Evolutionary conservation across 2,329 filamentous ascomycete species (phyloP).

Genomic region (Diatrype stigma): DNA sequence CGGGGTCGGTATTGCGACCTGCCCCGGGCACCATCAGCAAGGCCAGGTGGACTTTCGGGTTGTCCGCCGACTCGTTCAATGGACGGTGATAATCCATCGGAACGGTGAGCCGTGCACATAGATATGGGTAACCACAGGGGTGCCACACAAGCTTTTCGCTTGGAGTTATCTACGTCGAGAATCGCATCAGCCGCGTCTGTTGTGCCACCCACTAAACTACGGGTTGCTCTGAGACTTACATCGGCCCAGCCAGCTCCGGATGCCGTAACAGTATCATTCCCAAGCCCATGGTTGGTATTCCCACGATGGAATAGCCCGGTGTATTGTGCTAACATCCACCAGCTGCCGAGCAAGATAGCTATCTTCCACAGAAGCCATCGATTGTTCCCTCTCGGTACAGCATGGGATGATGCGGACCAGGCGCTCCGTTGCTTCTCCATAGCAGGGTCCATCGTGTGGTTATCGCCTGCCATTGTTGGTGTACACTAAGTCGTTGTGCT

Average conservation of each 20-base stretch:
- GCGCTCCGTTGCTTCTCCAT: no score
- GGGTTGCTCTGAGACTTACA: background rate
- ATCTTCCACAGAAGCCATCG: background rate
- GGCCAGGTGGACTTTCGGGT: constrained; percentile 35
- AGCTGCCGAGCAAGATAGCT: background rate
- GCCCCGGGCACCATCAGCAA: constrained; percentile 30
- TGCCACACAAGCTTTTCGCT: constrained; percentile 41
- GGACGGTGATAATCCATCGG: constrained; percentile 44
- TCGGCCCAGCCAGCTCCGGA: background rate
- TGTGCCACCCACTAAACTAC: background rate
- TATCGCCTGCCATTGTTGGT: no score
- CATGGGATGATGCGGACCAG: no score
- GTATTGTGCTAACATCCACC: background rate
- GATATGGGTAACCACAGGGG: constrained; percentile 28
- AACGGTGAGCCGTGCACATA: constrained; percentile 42
- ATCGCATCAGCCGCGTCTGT: background rate
- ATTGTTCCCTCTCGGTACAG: no score
- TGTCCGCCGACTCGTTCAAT: constrained; percentile 28
- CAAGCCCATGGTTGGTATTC: background rate
- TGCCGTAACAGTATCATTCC: background rate
- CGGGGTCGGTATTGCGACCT: constrained; percentile 24
- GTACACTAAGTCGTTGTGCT: no score
- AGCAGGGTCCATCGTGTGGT: no score
- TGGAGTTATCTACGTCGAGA: constrained; percentile 34
- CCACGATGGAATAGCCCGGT: background rate